These are phyloP conservation scores for Kodamaea sagamina DNA, from an alignment of 805 yeast species.

Conservation along the genomic window DNA sequence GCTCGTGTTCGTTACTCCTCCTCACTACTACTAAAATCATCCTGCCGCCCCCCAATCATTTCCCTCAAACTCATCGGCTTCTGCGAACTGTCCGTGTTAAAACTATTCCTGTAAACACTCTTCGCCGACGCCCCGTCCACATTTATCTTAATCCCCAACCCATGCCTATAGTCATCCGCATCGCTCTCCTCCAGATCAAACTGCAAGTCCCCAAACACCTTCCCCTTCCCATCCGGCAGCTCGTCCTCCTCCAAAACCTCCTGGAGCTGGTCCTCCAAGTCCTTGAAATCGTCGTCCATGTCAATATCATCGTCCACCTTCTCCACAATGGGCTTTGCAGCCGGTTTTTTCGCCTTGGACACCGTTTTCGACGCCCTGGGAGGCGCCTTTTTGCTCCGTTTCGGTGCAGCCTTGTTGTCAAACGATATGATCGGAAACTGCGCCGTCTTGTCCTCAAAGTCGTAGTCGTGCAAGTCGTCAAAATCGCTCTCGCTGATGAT, in stretches of 20 bases:
- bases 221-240: not conserved
- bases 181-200: conserved; percentile 31
- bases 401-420: conserved; percentile 10
- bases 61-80: conserved; percentile 45
- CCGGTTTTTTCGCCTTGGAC: conserved; percentile 9
- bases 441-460: conserved; percentile 14
- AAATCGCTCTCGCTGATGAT: conserved; percentile 41
- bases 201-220: conserved; percentile 5
- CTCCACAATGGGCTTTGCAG: conserved; percentile 11
- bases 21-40: conserved; percentile 36
- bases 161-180: conserved; percentile 24
- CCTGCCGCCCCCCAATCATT: conserved; percentile 31
- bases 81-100: conserved; percentile 9
- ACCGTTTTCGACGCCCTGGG: conserved; percentile 9
- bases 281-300: conserved; percentile 43
- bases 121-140: conserved; percentile 19
- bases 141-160: conserved; percentile 27
- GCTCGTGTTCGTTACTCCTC: conserved; percentile 23
- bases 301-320: conserved; percentile 19
- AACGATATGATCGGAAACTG: conserved; percentile 19
- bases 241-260: conserved; percentile 36
- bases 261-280: conserved; percentile 44
- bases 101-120: conserved; percentile 10
- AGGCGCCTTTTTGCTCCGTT: conserved; percentile 1
- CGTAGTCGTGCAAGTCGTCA: conserved; percentile 31